phyloP scores from a whole-genome alignment of 2,329 filamentous ascomycete species.

The Talaromyces sp. region DNA sequence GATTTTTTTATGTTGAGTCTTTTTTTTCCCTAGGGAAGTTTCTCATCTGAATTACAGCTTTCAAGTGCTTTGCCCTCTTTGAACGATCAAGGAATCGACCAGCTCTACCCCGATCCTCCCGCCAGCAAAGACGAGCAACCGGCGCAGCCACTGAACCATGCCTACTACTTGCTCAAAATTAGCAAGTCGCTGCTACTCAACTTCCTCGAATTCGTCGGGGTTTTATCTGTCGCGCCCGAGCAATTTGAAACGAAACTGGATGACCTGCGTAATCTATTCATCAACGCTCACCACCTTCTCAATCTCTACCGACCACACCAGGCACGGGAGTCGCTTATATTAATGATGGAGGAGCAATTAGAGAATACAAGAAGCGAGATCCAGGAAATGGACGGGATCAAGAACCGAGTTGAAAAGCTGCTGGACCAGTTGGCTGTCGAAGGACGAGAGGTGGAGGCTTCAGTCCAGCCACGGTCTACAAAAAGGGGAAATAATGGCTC shows the following conservation, averaged over 20 bases:
- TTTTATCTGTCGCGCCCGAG: constrained; percentile 63
- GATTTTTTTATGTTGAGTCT: background rate
- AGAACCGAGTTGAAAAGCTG: constrained; percentile 59
- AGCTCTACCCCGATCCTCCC: constrained; percentile 57
- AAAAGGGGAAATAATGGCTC: constrained; percentile 11
- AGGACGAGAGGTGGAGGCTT: constrained; percentile 19
- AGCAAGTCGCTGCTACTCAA: constrained; percentile 82
- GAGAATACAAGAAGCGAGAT: constrained; percentile 70
- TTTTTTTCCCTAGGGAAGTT: background rate
- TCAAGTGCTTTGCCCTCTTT: constrained; percentile 62
- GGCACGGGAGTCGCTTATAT: constrained; percentile 78
- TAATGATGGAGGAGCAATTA: constrained; percentile 81
- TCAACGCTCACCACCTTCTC: constrained; percentile 88
- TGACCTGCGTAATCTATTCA: constrained; percentile 75
- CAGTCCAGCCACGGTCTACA: constrained; percentile 3
- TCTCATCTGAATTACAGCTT: constrained; percentile 28
- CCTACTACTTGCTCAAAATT: constrained; percentile 65
- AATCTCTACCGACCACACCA: constrained; percentile 95
- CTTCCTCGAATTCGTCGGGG: constrained; percentile 77
- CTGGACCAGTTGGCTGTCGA: constrained; percentile 32
- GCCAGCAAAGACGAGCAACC: constrained; percentile 42
- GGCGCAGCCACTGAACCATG: constrained; percentile 46
- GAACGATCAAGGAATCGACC: constrained; percentile 65
- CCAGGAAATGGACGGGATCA: constrained; percentile 67
- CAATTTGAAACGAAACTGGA: constrained; percentile 67